Evolutionary conservation across 2,329 filamentous ascomycete genomes (phyloP).

Genomic region (Xylariomycetidae sp.): DNA sequence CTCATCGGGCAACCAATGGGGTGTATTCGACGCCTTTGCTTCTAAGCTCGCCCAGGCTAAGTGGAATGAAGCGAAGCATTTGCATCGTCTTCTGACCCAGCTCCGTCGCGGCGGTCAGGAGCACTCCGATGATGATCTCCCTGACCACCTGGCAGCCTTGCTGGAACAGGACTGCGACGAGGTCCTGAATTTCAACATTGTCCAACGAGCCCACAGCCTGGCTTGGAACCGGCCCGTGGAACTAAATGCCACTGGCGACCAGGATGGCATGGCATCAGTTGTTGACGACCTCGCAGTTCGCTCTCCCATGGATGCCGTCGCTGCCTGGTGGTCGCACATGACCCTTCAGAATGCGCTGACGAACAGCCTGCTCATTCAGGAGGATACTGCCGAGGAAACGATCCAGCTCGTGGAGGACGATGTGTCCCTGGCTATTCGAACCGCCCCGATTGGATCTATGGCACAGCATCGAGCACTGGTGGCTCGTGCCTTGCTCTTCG

Average conservation of each 20-base stretch:
- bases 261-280: conserved; percentile 73
- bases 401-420: conserved; percentile 32
- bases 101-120: conserved; percentile 34
- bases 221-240: conserved; percentile 79
- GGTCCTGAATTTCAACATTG: conserved; percentile 69
- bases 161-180: conserved; percentile 76
- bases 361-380: conserved; percentile 51
- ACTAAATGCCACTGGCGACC: conserved; percentile 54
- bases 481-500: conserved; percentile 50
- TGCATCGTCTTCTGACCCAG: conserved; percentile 46
- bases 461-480: conserved; percentile 57
- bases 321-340: conserved; percentile 82
- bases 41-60: conserved; percentile 66
- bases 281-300: conserved; percentile 80
- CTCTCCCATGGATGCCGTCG: conserved; percentile 82
- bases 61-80: conserved; percentile 74
- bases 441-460: conserved; percentile 72
- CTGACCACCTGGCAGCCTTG: conserved; percentile 68
- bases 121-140: conserved; percentile 59
- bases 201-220: conserved; percentile 82
- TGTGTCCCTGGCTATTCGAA: conserved; percentile 62
- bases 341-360: conserved; percentile 64
- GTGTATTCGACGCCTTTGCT: conserved; percentile 62
- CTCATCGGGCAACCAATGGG: conserved; percentile 58
- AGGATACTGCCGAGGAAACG: conserved; percentile 39